These are phyloP conservation scores for Trametes polyzona DNA, from an alignment of 1,284 basidiomycete species.

Conservation along the genomic window DNA sequence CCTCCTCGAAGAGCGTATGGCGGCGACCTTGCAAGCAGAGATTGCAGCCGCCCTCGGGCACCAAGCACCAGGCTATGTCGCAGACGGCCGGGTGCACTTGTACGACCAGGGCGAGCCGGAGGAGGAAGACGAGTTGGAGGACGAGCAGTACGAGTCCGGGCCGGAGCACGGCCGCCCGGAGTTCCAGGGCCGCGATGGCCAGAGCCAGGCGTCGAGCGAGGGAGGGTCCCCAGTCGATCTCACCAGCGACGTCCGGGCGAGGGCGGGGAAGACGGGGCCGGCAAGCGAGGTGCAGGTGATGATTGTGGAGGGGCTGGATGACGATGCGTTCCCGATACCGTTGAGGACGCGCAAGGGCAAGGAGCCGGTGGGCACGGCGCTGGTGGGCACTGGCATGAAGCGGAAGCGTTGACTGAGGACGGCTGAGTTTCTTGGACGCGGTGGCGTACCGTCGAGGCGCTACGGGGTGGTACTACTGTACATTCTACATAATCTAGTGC, in stretches of 20 bases:
- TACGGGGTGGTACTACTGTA: conserved; percentile 13
- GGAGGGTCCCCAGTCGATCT: background rate
- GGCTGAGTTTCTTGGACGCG: background rate
- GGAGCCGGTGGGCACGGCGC: conserved; percentile 42
- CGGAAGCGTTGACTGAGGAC: conserved; percentile 52
- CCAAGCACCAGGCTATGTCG: conserved; percentile 2
- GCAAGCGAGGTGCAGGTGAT: conserved; percentile 24
- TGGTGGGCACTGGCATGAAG: conserved; percentile 51
- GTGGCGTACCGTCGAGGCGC: background rate
- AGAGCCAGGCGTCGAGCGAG: conserved; percentile 3
- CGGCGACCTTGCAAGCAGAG: conserved; percentile 67
- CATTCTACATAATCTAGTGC: conserved; percentile 23
- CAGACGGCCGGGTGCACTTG: conserved; percentile 1
- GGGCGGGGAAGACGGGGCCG: conserved; percentile 12
- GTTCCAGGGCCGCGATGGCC: conserved; percentile 22
- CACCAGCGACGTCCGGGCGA: background rate
- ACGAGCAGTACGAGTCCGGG: conserved; percentile 40
- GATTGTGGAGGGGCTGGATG: conserved; percentile 26
- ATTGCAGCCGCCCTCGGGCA: conserved; percentile 76
- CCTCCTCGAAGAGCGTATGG: conserved; percentile 61
- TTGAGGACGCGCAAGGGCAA: conserved; percentile 63
- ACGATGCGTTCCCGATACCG: conserved; percentile 64
- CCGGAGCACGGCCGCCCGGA: conserved; percentile 25
- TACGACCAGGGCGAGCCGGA: conserved; percentile 18
- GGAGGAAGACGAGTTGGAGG: conserved; percentile 44